These are phyloP conservation scores for Xylariales sp. DNA, from an alignment of 2,329 filamentous ascomycete species.

Conservation along the genomic window DNA sequence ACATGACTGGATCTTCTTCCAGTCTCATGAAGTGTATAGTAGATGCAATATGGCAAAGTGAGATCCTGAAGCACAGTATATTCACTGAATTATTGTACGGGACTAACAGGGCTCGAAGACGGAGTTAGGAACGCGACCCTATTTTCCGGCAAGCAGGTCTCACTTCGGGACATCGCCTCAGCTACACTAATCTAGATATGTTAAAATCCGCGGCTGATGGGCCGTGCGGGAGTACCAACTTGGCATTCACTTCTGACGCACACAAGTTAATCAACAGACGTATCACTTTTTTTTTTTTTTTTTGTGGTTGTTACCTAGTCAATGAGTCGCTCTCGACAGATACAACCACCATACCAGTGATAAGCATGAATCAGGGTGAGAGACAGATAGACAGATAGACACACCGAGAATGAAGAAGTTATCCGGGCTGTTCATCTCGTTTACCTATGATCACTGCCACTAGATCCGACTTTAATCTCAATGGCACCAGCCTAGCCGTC, in stretches of 20 bases:
- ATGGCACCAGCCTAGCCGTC: constrained; percentile 34
- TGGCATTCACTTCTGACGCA: constrained; percentile 12
- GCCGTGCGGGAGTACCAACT: constrained; percentile 12
- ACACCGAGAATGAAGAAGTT: not conserved
- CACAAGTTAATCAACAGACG: constrained; percentile 13
- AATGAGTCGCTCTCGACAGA: constrained; percentile 18
- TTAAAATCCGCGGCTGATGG: constrained; percentile 25
- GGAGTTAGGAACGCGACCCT: constrained; percentile 6
- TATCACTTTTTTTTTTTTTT: constrained; percentile 22
- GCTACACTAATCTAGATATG: not conserved
- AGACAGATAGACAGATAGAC: constrained; percentile 1
- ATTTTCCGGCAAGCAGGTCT: constrained; percentile 21
- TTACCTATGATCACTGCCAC: constrained; percentile 24
- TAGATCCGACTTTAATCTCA: constrained; percentile 29
- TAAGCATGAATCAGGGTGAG: constrained; percentile 11
- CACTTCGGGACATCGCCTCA: constrained; percentile 26
- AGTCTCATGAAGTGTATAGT: constrained; percentile 1
- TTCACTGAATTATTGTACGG: not conserved
- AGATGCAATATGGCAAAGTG: not conserved
- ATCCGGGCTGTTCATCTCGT: constrained; percentile 33
- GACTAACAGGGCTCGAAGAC: not conserved
- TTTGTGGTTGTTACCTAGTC: no score
- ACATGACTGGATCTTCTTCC: not conserved
- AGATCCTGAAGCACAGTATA: constrained; percentile 1
- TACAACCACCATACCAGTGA: constrained; percentile 9